Base-by-base conservation (phyloP, 2,329 filamentous ascomycete species). In the Aschersonia sp. region DNA sequence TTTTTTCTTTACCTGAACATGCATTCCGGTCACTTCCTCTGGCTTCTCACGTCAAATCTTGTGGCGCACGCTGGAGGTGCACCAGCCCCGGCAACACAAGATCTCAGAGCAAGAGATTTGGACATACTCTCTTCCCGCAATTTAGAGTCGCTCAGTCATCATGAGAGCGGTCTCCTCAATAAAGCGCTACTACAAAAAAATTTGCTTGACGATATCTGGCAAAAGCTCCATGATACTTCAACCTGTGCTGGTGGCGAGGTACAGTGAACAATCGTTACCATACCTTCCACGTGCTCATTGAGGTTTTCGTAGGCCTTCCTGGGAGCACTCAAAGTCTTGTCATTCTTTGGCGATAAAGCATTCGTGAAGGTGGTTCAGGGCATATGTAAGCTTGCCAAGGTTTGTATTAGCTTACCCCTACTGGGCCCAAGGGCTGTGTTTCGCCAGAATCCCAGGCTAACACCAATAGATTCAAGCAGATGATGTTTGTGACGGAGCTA, bases 401-500 rank as follows among this genome's bases (percentile, higher is more conserved):
- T 65, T 51, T 31, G 52, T 44, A 7, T 9, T 31, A 6, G n/a
- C 7, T 4, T 5, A n/a, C 7, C 30, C 4, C 12, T 2, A 5
- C n/a, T 4, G 10, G 10, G 28, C 32, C 32, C 32, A 7, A 7
- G 12, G 3, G 7, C 7, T 38, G 32, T 9, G 12, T 12, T 12
- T 38, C 35, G 12, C 35, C 35, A 20, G 20, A 20, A 20, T 20
- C 20, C 20, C 20, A 20, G 20, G 20, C 20, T 20, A 20, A 20
- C 20, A 20, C 20, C 20, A 20, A 20, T 9, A 75, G 68, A 60
- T 65, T 40, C 67, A 75, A 54, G 75, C 78, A 47, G 56, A 61
- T 31, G 76, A 80, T 56, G 75, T 80, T 30, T 80, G 77, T 49
- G 61, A 66, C 3, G 77, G 76, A 4, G 61, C 71, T 6, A 66